A percentile compares a stretch with the other conserved stretches of the same genome.
phyloP scores from a whole-genome alignment of 495 filamentous ascomycete genomes.

The Neurospora sp. region DNA sequence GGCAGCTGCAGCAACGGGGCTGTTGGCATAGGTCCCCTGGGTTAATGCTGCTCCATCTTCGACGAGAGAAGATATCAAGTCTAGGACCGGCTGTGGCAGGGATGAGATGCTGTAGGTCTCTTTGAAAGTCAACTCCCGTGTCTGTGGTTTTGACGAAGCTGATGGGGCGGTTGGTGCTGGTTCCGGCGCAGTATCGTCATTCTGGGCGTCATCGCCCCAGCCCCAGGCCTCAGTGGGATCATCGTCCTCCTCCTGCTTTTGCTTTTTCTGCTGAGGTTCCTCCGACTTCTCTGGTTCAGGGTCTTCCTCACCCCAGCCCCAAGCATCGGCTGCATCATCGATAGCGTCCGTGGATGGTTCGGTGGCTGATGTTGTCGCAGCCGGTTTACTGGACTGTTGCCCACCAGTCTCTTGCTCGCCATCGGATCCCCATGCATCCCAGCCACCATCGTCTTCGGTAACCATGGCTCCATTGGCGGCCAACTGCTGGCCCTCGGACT shows the following conservation, averaged over 20 bases:
- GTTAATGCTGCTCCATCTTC: slow-evolving; percentile 58
- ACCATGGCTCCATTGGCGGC: slow-evolving; percentile 39
- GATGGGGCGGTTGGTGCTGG: slow-evolving; percentile 8
- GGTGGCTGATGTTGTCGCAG: background rate
- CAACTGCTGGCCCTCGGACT: slow-evolving; percentile 52
- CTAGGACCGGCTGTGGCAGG: slow-evolving; percentile 66
- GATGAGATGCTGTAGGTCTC: slow-evolving; percentile 83
- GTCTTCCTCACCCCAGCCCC: slow-evolving; percentile 52
- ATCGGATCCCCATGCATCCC: slow-evolving; percentile 65
- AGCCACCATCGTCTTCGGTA: slow-evolving; percentile 49
- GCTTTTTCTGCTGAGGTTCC: slow-evolving; percentile 14
- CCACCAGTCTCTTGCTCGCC: slow-evolving; percentile 30
- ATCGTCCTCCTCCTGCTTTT: slow-evolving; percentile 34
- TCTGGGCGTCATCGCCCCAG: slow-evolving; percentile 50
- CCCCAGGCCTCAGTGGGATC: slow-evolving; percentile 58
- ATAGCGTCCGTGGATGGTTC: slow-evolving; percentile 16
- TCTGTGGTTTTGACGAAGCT: slow-evolving; percentile 14
- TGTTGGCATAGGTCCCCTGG: slow-evolving; percentile 25
- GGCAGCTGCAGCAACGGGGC: slow-evolving; percentile 58
- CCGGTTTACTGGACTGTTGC: slow-evolving; percentile 14
- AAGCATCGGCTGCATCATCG: slow-evolving; percentile 45
- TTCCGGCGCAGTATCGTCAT: slow-evolving; percentile 3
- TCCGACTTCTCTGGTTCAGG: slow-evolving; percentile 16
- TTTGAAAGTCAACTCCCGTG: slow-evolving; percentile 56
- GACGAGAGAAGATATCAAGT: slow-evolving; percentile 58